A percentile compares a stretch with the other conserved stretches of the same genome.
These are phyloP conservation scores for Aspergillus pseudotamarii DNA, from an alignment of 2,329 filamentous ascomycete species.

Conservation along the genomic window DNA sequence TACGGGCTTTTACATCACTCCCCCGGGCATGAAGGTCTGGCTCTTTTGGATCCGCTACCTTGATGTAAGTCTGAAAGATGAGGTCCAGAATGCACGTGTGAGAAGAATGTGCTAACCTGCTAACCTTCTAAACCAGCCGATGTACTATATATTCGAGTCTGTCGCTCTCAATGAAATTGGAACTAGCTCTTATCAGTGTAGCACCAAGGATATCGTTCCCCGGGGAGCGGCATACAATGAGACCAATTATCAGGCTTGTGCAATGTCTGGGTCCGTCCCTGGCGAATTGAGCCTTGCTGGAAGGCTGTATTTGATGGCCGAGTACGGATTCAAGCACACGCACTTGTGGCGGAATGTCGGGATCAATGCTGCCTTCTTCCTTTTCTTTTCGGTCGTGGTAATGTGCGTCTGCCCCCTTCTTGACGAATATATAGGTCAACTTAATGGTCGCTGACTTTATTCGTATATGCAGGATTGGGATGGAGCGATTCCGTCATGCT, in stretches of 20 bases:
- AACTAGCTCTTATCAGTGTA: conserved; percentile 1
- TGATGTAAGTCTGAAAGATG: conserved; percentile 56
- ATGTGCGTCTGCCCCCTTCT: neutral
- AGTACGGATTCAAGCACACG: conserved; percentile 1
- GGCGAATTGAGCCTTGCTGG: conserved; percentile 1
- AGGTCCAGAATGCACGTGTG: neutral
- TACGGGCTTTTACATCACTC: conserved; percentile 75
- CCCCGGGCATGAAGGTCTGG: conserved; percentile 72
- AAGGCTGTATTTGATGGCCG: neutral
- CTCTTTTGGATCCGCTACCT: conserved; percentile 76
- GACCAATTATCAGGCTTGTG: conserved; percentile 4
- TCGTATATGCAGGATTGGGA: conserved; percentile 4
- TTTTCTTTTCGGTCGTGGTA: conserved; percentile 1
- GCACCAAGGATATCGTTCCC: conserved; percentile 2
- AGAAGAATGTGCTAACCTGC: conserved; percentile 46
- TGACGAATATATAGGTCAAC: neutral
- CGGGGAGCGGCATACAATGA: neutral
- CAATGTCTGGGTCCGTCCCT: conserved; percentile 1
- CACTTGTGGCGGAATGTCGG: conserved; percentile 11
- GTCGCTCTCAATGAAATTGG: conserved; percentile 9
- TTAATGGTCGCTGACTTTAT: neutral
- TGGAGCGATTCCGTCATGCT: conserved; percentile 6
- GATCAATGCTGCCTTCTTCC: conserved; percentile 8
- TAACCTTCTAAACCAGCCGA: conserved; percentile 40
- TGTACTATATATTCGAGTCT: conserved; percentile 12